phyloP scores from a whole-genome alignment of 441 rosid species.

The Adansonia gregorii region DNA sequence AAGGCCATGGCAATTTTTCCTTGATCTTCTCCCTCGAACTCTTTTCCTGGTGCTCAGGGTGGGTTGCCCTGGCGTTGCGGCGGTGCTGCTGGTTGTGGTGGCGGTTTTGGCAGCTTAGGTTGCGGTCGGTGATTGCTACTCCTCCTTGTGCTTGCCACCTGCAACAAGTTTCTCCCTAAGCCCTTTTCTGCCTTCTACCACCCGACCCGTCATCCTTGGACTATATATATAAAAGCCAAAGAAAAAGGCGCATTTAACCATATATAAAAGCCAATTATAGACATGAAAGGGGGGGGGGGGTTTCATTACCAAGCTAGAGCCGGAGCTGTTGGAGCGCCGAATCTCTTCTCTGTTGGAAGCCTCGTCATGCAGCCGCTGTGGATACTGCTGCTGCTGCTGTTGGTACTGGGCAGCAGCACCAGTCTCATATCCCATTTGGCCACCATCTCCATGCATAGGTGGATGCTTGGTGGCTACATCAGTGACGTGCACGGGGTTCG shows the following conservation, averaged over 20 bases:
- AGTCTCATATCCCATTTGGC: neutral
- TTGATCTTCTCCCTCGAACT: conserved; percentile 64
- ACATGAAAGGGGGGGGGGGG: neutral
- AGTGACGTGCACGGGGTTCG: conserved; percentile 58
- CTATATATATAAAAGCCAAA: conserved; percentile 22
- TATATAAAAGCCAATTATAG: neutral
- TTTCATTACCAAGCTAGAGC: conserved; percentile 59
- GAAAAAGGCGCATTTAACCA: too few relatives aligned
- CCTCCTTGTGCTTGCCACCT: conserved; percentile 41
- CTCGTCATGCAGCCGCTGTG: neutral
- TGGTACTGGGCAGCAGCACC: conserved; percentile 19
- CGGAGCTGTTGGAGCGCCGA: conserved; percentile 53
- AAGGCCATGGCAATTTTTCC: conserved; percentile 61
- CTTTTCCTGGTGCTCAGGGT: conserved; percentile 55
- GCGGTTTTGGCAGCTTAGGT: conserved; percentile 29
- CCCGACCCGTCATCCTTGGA: conserved; percentile 78
- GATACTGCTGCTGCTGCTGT: conserved; percentile 11
- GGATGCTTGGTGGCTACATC: conserved; percentile 54
- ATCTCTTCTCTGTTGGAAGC: conserved; percentile 33
- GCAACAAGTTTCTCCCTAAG: conserved; percentile 52
- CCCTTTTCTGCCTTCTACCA: conserved; percentile 73
- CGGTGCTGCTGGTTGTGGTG: conserved; percentile 1
- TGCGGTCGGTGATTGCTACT: conserved; percentile 32
- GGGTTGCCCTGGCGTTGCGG: conserved; percentile 20
- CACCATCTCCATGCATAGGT: neutral